phyloP scores from a whole-genome alignment of 768 basidiomycete genomes.

The Xanthoconium stramineum region DNA sequence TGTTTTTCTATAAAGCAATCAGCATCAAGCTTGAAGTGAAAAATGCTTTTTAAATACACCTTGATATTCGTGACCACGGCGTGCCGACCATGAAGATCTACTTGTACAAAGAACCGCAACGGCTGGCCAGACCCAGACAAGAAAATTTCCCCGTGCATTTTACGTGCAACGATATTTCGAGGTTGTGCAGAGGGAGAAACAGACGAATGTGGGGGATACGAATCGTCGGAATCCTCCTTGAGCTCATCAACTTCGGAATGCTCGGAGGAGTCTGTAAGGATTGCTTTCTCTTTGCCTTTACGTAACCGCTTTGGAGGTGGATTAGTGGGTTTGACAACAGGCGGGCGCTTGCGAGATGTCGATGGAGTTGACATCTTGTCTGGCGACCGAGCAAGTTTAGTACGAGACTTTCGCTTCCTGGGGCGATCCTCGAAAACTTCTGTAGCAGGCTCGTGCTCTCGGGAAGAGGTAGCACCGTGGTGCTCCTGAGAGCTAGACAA shows the following conservation, averaged over 20 bases:
- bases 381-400: slow-evolving; percentile 1
- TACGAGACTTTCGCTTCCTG: slow-evolving; percentile 3
- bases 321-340: slow-evolving; percentile 14
- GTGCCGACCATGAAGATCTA: slow-evolving; percentile 57
- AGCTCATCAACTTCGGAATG: slow-evolving; percentile 16
- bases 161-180: slow-evolving; percentile 14
- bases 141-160: slow-evolving; percentile 40
- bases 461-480: slow-evolving; percentile 1
- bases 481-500: slow-evolving; percentile 2
- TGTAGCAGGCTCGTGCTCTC: slow-evolving; percentile 2
- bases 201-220: slow-evolving; percentile 11
- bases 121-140: slow-evolving; percentile 38
- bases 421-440: slow-evolving; percentile 10
- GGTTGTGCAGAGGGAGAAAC: slow-evolving; percentile 14
- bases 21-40: not conserved
- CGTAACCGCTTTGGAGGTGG: slow-evolving; percentile 20
- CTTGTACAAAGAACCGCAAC: slow-evolving; percentile 61
- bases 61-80: slow-evolving; percentile 55
- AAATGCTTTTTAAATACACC: slow-evolving; percentile 35
- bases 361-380: slow-evolving; percentile 8
- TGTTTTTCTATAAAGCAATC: slow-evolving; percentile 50
- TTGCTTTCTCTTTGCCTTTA: slow-evolving; percentile 30
- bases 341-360: slow-evolving; percentile 23
- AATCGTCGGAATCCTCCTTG: slow-evolving; percentile 6
- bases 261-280: slow-evolving; percentile 17